phyloP scores from a whole-genome alignment of 495 filamentous ascomycete species.

The Letharia lupina region DNA sequence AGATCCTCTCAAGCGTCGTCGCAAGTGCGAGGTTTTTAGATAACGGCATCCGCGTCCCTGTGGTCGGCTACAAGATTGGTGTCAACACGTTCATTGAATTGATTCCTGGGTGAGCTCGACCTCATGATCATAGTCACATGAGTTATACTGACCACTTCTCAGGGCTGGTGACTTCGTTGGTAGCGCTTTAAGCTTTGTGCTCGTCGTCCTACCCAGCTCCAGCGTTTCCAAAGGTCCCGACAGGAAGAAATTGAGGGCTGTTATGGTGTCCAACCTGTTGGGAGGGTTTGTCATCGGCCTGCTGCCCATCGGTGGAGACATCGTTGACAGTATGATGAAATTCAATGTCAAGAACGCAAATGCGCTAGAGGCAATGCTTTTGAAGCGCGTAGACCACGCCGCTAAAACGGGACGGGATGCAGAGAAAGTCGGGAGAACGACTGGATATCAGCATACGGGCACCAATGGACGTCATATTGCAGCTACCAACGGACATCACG shows the following conservation, averaged over 20 bases:
- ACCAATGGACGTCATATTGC: not conserved
- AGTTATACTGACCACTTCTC: constrained; percentile 11
- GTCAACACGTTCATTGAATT: constrained; percentile 76
- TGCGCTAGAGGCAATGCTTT: constrained; percentile 62
- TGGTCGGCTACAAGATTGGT: constrained; percentile 66
- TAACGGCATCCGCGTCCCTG: constrained; percentile 31
- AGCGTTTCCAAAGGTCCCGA: constrained; percentile 62
- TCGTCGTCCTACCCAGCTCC: constrained; percentile 58
- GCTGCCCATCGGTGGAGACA: constrained; percentile 75
- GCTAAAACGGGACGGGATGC: constrained; percentile 30
- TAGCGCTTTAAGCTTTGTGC: constrained; percentile 49
- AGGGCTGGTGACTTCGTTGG: constrained; percentile 74
- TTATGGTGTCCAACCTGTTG: constrained; percentile 70
- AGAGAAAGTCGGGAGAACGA: constrained; percentile 17
- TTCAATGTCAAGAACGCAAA: constrained; percentile 72
- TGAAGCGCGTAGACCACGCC: constrained; percentile 46
- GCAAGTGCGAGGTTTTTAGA: constrained; percentile 74
- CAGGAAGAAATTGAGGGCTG: constrained; percentile 41
- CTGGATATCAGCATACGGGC: not conserved
- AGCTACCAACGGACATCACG: not conserved
- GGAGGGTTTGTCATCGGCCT: constrained; percentile 77
- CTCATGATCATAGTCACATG: not conserved
- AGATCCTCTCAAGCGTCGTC: constrained; percentile 72
- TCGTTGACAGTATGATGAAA: constrained; percentile 60
- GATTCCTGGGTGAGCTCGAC: constrained; percentile 56